Conservation (phyloP, 305 asterid genomes). For the Euphrasia arctica region DNA sequence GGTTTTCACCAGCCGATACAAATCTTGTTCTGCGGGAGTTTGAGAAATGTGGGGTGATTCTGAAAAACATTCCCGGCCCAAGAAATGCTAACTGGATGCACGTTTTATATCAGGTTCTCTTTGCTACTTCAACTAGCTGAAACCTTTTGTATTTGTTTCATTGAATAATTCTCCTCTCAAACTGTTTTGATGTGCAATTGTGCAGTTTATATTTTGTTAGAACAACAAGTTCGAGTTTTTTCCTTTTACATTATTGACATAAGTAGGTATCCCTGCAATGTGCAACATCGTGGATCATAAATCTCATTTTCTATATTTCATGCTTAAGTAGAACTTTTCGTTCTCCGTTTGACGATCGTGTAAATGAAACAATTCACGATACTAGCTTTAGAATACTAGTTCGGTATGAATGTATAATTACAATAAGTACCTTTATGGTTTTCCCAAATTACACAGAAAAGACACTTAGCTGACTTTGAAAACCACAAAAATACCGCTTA, state of each 20-base stretch:
- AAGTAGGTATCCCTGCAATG: not conserved
- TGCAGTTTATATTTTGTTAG: not conserved
- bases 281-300: not conserved
- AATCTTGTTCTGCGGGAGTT: constrained; percentile 86
- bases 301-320: not conserved
- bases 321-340: not conserved
- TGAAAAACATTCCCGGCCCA: constrained; percentile 94
- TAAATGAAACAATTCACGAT: not conserved
- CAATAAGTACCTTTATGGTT: too few relatives aligned
- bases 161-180: not conserved
- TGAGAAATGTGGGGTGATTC: constrained; percentile 85
- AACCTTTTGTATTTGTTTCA: not conserved
- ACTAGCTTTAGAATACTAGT: not conserved
- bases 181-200: not conserved
- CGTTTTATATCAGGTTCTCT: constrained; percentile 77
- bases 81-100: constrained; percentile 99
- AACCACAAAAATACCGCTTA: too few relatives aligned
- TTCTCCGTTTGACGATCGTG: not conserved
- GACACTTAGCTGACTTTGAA: too few relatives aligned
- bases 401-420: too few relatives aligned
- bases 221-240: not conserved
- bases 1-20: constrained; percentile 90
- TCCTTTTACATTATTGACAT: constrained; percentile 6
- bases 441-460: too few relatives aligned
- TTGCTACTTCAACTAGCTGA: constrained; percentile 21